These are phyloP conservation scores for Crithidia fasciculata DNA, from an alignment of 208 protist genomes.

Conservation along the genomic window DNA sequence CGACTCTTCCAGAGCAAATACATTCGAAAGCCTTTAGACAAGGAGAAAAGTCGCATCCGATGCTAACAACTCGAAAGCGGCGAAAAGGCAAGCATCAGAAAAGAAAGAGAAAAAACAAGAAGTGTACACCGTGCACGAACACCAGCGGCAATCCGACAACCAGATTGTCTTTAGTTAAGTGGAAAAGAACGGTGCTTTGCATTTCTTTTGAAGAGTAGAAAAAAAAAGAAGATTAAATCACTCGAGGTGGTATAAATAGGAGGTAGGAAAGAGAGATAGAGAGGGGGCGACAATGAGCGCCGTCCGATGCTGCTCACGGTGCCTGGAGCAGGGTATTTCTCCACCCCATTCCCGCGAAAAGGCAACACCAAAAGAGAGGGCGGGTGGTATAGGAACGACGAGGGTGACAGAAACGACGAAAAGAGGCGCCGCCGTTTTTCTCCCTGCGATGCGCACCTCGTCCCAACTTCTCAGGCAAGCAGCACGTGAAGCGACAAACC, in stretches of 20 bases:
- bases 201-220: background rate
- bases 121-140: background rate
- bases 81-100: background rate
- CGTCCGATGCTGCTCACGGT: too few relatives aligned
- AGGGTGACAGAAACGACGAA: too few relatives aligned
- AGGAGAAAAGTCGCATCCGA: too few relatives aligned
- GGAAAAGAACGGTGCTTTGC: background rate
- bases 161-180: background rate
- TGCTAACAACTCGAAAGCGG: background rate
- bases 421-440: too few relatives aligned
- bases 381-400: too few relatives aligned
- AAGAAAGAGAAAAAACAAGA: constrained; percentile 17
- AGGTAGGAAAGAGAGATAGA: background rate
- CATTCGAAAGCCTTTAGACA: too few relatives aligned
- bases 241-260: background rate
- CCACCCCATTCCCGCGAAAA: too few relatives aligned
- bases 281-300: too few relatives aligned
- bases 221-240: background rate
- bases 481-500: constrained; percentile 8
- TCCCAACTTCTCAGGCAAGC: background rate
- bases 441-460: too few relatives aligned
- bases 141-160: background rate
- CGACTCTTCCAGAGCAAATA: too few relatives aligned
- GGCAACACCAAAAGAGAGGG: too few relatives aligned
- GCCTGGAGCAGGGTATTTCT: too few relatives aligned